These are phyloP conservation scores for Calonectria naviculata DNA, from an alignment of 2,329 filamentous ascomycete species.

Conservation along the genomic window DNA sequence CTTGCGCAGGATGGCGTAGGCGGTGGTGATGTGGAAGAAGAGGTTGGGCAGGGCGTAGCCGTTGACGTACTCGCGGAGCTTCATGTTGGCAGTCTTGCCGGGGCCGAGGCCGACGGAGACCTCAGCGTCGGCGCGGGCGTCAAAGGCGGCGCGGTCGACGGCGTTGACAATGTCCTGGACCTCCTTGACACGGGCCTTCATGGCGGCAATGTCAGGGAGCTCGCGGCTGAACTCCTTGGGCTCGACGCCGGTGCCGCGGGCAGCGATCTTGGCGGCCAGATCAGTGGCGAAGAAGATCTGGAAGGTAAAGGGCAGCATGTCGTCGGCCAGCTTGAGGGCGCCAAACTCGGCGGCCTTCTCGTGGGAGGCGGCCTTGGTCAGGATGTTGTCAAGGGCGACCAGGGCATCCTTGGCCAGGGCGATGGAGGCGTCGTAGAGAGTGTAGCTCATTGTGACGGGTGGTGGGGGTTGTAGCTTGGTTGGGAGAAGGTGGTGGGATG, in stretches of 20 bases:
- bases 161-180: conserved; percentile 44
- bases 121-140: conserved; percentile 41
- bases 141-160: conserved; percentile 47
- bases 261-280: conserved; percentile 44
- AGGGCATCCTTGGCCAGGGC: conserved; percentile 45
- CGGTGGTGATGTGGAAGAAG: conserved; percentile 71
- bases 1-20: conserved; percentile 70
- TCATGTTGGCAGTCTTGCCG: conserved; percentile 38
- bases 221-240: conserved; percentile 40
- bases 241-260: conserved; percentile 46
- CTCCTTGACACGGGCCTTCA: conserved; percentile 47
- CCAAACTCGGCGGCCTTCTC: conserved; percentile 41
- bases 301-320: conserved; percentile 57
- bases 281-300: conserved; percentile 51
- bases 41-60: conserved; percentile 68
- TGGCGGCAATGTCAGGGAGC: conserved; percentile 47
- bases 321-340: conserved; percentile 45
- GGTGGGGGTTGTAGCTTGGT: not conserved
- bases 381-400: conserved; percentile 45
- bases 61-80: conserved; percentile 54
- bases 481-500: conserved; percentile 15
- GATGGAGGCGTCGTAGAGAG: conserved; percentile 55
- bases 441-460: conserved; percentile 48
- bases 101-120: conserved; percentile 47
- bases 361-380: conserved; percentile 49